Evolutionary conservation across 2,329 filamentous ascomycete species (phyloP).

Genomic region (Neopestalotiopsis rosae): DNA sequence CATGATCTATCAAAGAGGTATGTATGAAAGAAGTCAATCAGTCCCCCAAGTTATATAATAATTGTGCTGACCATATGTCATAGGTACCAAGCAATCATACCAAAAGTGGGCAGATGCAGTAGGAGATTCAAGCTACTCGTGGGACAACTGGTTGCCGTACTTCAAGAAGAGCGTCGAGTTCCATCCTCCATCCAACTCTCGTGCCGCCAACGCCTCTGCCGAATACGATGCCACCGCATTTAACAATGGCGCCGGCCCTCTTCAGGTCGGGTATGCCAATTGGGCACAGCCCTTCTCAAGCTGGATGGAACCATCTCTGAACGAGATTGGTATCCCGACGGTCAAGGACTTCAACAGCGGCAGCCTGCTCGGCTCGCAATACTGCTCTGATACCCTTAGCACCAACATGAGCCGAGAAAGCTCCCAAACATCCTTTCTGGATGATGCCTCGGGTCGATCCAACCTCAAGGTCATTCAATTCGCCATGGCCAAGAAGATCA

Average conservation of each 20-base stretch:
- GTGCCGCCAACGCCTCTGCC: slow-evolving; percentile 33
- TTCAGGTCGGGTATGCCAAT: slow-evolving; percentile 48
- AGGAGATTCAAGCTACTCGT: slow-evolving; percentile 31
- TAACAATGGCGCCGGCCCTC: slow-evolving; percentile 36
- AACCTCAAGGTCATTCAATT: slow-evolving; percentile 27
- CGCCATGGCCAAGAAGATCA: slow-evolving; percentile 49
- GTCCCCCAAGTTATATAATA: not conserved
- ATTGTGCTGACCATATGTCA: not conserved
- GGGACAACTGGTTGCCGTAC: slow-evolving; percentile 30
- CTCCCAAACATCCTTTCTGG: slow-evolving; percentile 21
- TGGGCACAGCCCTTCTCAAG: slow-evolving; percentile 44
- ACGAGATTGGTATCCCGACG: slow-evolving; percentile 44
- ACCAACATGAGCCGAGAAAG: slow-evolving; percentile 18
- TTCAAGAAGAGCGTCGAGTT: slow-evolving; percentile 33
- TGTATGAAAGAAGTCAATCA: not conserved
- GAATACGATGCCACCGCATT: slow-evolving; percentile 37
- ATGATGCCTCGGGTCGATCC: slow-evolving; percentile 21
- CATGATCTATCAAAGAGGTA: slow-evolving; percentile 33
- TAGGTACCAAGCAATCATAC: slow-evolving; percentile 29
- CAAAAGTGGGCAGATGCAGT: slow-evolving; percentile 31
- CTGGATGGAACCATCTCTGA: slow-evolving; percentile 43
- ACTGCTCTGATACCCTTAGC: slow-evolving; percentile 34
- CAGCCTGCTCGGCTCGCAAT: slow-evolving; percentile 43
- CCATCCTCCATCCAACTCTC: slow-evolving; percentile 26
- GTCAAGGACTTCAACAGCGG: slow-evolving; percentile 47